Evolutionary conservation across 768 basidiomycete genomes (phyloP).

Genomic region (Phanerochaete carnosa): DNA sequence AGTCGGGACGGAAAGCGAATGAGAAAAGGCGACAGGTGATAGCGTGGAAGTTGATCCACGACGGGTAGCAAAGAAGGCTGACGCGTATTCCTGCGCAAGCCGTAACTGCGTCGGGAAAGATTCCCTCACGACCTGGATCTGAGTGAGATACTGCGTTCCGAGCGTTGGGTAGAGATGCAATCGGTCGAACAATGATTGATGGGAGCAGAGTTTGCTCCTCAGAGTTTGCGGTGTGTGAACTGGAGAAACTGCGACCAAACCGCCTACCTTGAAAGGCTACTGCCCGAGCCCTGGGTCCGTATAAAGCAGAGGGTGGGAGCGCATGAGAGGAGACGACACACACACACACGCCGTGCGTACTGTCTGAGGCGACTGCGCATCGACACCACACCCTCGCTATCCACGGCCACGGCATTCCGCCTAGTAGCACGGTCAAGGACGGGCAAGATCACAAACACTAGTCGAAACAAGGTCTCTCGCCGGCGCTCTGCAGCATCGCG

Average conservation of each 20-base stretch:
- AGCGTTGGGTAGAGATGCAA: slow-evolving; percentile 21
- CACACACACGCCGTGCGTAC: background rate
- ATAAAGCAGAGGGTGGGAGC: slow-evolving; percentile 6
- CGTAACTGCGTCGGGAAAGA: slow-evolving; percentile 6
- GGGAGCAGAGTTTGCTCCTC: slow-evolving; percentile 22
- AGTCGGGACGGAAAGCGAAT: slow-evolving; percentile 43
- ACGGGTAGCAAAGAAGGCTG: slow-evolving; percentile 2
- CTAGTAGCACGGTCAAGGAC: background rate
- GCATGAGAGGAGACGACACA: background rate
- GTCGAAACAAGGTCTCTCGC: background rate
- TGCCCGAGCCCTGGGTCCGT: slow-evolving; percentile 1
- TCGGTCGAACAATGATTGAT: slow-evolving; percentile 19
- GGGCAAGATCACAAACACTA: background rate
- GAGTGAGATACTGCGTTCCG: slow-evolving; percentile 5
- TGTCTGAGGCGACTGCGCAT: background rate
- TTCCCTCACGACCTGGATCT: slow-evolving; percentile 11
- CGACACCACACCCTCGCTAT: background rate
- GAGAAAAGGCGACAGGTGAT: slow-evolving; percentile 34
- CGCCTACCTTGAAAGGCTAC: background rate
- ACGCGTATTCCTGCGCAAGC: background rate
- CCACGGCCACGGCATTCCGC: background rate
- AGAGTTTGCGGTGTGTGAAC: background rate
- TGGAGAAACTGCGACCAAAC: background rate
- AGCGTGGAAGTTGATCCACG: slow-evolving; percentile 22
- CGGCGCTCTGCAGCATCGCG: background rate